Evolutionary conservation across 306 rosid genomes (phyloP), one percentile per base, ranked within the genome.

Genomic region (Citrullus mucosospermus): DNA sequence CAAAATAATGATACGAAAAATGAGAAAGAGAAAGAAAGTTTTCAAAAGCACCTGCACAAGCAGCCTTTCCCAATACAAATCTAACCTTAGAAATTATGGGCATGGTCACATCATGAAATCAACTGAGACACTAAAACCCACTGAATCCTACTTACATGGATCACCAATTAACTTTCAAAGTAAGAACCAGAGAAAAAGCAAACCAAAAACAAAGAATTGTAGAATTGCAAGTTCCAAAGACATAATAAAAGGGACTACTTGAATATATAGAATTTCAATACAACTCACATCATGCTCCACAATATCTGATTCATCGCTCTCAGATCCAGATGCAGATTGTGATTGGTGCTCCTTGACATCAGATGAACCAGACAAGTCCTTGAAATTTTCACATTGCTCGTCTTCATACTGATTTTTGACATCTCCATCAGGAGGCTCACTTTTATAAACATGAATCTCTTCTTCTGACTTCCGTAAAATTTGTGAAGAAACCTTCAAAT

Each of bases 211-310:
- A 72, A 54, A 15, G 39, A 56, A 25, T 13, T 43, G 30, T 56
- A 74, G 53, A 77, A 28, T 34, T 25, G 50, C 68, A 58, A 20
- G 18, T 22, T 22, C 25, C 70, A 57, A 53, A 58, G 46, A 72
- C 20, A 71, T 16, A 77, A 28, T 51, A 36, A 75, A 59, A 81
- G 70, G n/a, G 66, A 25, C 32, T 70, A 16, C 9, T 41, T 28
- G 16, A 51, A 16, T 51, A 28, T 51, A 51, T 30, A 73, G 78
- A 25, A 32, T 51, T 30, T 30, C 46, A 20, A 36, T 25, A 17
- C 44, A 75, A 89, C 97, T 92, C 85, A 95, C 98, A 84, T 92
- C 98, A 44, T 92, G 96, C 83, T 92, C 98, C 54, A 92, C 85
- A 59, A 84, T 85, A 85, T 95, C 98, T 1, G 97, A 95, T 77